These are phyloP conservation scores for Amaranthus hypochondriacus DNA, from an alignment of 148 eudicot genomes.

Conservation along the genomic window DNA sequence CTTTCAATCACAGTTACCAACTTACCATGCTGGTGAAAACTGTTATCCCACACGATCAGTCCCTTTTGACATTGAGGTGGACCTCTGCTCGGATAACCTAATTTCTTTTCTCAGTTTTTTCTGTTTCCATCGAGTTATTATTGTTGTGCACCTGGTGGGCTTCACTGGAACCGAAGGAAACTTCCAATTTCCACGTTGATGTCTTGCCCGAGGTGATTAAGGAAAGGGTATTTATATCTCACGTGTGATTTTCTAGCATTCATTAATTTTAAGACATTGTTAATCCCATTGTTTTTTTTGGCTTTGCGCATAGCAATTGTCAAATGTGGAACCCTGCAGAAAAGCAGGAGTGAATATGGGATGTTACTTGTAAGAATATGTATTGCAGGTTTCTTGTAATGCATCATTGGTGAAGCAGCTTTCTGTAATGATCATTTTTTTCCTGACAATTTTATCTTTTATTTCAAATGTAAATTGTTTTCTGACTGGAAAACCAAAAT, in stretches of 20 bases:
- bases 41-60: slow-evolving; percentile 24
- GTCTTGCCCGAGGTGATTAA: slow-evolving; percentile 82
- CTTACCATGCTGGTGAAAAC: slow-evolving; percentile 21
- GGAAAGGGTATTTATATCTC: slow-evolving; percentile 19
- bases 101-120: slow-evolving; percentile 17
- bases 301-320: slow-evolving; percentile 15
- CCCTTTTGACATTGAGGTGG: slow-evolving; percentile 28
- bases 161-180: slow-evolving; percentile 27
- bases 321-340: slow-evolving; percentile 25
- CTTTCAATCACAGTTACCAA: slow-evolving; percentile 19
- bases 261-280: slow-evolving; percentile 17
- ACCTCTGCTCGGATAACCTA: slow-evolving; percentile 28
- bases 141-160: slow-evolving; percentile 79
- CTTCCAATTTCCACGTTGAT: slow-evolving; percentile 30
- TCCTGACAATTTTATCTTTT: not conserved
- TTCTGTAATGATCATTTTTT: slow-evolving; percentile 14
- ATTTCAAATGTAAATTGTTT: slow-evolving; percentile 13
- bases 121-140: slow-evolving; percentile 23
- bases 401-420: slow-evolving; percentile 14
- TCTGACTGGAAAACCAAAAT: not conserved
- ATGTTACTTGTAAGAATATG: slow-evolving; percentile 17
- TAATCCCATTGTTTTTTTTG: slow-evolving; percentile 17
- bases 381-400: slow-evolving; percentile 19
- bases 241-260: slow-evolving; percentile 28
- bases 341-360: slow-evolving; percentile 29